Conservation (phyloP, 352 stramenopile species). For the Phytophthora rubi region DNA sequence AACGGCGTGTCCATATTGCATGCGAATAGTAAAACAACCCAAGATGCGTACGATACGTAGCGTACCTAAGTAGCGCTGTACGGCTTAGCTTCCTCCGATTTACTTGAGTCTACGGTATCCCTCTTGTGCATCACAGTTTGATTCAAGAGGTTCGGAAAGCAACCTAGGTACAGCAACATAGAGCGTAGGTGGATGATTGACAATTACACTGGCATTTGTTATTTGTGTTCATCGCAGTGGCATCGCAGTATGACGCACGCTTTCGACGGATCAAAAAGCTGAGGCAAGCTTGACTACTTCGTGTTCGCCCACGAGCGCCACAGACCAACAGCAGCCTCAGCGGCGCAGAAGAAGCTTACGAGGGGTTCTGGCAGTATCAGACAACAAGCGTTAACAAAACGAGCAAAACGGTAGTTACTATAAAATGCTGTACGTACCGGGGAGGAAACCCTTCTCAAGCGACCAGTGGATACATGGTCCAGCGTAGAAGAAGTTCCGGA, state of each 20-base stretch:
- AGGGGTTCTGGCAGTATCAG: conserved; percentile 50
- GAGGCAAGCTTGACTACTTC: conserved; percentile 16
- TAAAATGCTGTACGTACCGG: conserved; percentile 39
- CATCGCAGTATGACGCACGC: not conserved
- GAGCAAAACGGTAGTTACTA: not conserved
- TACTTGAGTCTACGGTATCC: not conserved
- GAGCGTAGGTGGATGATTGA: not conserved
- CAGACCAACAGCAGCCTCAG: conserved; percentile 66
- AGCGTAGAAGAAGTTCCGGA: conserved; percentile 85
- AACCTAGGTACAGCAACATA: too few relatives aligned
- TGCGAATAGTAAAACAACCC: not conserved
- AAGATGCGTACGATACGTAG: not conserved
- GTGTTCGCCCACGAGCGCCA: conserved; percentile 80
- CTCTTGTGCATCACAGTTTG: too few relatives aligned
- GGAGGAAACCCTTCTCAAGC: conserved; percentile 67
- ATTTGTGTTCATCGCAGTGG: not conserved
- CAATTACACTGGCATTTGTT: conserved; percentile 8
- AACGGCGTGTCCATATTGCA: not conserved
- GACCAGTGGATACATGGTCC: conserved; percentile 87
- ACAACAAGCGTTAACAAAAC: conserved; percentile 1
- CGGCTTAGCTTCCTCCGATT: not conserved
- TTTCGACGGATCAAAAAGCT: not conserved
- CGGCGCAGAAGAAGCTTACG: conserved; percentile 77
- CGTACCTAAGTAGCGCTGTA: not conserved
- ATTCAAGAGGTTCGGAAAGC: too few relatives aligned